Percentiles rank a stretch among this genome's conserved stretches.
Evolutionary conservation across 148 eudicot genomes (phyloP).

Genomic region (Rhododendron griersonianum): DNA sequence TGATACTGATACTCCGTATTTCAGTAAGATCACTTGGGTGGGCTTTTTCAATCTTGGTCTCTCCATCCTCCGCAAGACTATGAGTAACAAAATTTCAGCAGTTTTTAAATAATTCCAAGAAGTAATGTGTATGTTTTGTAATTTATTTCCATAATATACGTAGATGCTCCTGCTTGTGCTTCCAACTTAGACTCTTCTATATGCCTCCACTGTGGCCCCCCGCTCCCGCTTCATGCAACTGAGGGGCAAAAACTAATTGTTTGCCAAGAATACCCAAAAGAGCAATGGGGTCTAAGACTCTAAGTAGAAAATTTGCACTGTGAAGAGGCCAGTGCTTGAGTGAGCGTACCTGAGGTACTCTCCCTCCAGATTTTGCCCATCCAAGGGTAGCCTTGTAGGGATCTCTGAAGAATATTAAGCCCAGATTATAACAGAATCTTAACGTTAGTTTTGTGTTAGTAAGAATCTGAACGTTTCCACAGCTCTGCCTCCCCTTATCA

Average conservation of each 20-base stretch:
- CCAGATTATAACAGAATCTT: neutral
- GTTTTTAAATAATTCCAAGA: neutral
- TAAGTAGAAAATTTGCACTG: neutral
- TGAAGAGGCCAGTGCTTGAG: neutral
- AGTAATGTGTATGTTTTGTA: neutral
- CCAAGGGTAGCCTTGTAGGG: neutral
- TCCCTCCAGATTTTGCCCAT: neutral
- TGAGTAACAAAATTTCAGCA: neutral
- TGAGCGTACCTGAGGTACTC: neutral
- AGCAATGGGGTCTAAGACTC: neutral
- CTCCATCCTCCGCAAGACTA: neutral
- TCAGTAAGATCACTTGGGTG: neutral
- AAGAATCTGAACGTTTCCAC: neutral
- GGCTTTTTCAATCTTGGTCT: neutral
- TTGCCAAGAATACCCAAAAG: neutral
- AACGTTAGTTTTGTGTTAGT: neutral
- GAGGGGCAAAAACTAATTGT: neutral
- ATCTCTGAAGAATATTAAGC: neutral
- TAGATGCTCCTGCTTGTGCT: neutral
- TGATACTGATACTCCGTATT: neutral
- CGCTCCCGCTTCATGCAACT: neutral
- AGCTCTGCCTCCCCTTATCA: neutral
- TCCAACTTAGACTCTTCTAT: neutral
- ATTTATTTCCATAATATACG: neutral
- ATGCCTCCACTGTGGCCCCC: neutral